Conservation (phyloP, 331 rosid genomes). For the Quercus tomentella region DNA sequence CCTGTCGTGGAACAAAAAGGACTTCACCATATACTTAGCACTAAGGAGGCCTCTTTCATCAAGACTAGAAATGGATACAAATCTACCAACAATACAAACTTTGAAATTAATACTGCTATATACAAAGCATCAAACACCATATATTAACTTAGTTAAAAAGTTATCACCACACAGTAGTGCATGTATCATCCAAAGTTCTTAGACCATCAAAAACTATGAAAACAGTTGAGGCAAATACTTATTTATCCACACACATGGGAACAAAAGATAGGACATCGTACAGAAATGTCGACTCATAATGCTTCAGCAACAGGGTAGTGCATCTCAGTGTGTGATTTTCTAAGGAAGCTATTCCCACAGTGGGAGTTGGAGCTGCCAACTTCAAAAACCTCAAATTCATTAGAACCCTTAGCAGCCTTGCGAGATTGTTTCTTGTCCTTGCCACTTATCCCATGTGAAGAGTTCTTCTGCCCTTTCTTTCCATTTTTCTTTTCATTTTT, state of each 20-base stretch:
- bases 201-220: not conserved
- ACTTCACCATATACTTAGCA: not conserved
- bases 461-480: conserved; percentile 69
- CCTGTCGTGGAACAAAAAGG: too few relatives aligned
- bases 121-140: not conserved
- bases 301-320: conserved; percentile 79
- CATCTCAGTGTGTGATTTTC: conserved; percentile 52
- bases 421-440: conserved; percentile 68
- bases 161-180: not conserved
- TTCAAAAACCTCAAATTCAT: conserved; percentile 38
- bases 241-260: conserved; percentile 42
- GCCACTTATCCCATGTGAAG: conserved; percentile 46
- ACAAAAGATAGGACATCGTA: not conserved
- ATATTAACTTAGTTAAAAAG: not conserved
- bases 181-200: not conserved
- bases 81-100: not conserved
- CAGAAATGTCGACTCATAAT: conserved; percentile 23
- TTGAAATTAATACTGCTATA: not conserved
- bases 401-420: conserved; percentile 40
- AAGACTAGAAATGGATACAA: not conserved
- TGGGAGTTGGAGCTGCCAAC: conserved; percentile 50
- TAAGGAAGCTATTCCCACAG: conserved; percentile 71
- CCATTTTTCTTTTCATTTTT: conserved; percentile 42
- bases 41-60: not conserved
- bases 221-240: conserved; percentile 7